Conservation (phyloP, 2,329 filamentous ascomycete species). For the Tolypocladium inflatum region DNA sequence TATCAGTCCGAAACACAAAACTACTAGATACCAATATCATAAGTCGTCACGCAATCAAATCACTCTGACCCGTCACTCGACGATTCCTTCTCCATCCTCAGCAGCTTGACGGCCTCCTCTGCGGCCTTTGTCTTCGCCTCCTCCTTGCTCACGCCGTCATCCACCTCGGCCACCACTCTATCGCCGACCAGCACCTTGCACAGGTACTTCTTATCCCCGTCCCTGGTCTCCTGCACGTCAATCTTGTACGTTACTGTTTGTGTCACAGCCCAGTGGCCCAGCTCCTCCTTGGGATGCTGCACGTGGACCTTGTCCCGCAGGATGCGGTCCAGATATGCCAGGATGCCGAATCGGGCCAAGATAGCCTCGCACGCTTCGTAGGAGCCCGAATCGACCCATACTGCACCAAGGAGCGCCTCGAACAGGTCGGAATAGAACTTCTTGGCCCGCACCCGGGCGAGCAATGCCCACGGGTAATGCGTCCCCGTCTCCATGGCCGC, state of each 20-base stretch:
- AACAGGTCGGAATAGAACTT: constrained; percentile 82
- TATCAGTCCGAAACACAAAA: neutral
- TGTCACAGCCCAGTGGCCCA: constrained; percentile 48
- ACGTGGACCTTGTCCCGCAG: constrained; percentile 49
- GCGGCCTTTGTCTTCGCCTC: constrained; percentile 50
- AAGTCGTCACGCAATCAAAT: neutral
- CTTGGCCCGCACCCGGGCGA: constrained; percentile 54
- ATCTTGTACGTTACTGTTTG: constrained; percentile 45
- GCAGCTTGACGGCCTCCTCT: constrained; percentile 32
- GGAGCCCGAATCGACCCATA: constrained; percentile 71
- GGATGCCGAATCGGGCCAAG: constrained; percentile 53
- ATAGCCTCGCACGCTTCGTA: constrained; percentile 50
- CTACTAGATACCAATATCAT: neutral
- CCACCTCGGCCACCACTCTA: constrained; percentile 32
- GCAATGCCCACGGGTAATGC: constrained; percentile 67
- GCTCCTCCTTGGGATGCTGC: constrained; percentile 56
- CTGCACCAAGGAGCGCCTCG: constrained; percentile 69
- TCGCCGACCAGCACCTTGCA: constrained; percentile 43
- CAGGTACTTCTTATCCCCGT: constrained; percentile 17
- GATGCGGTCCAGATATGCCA: constrained; percentile 52
- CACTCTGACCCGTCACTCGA: neutral
- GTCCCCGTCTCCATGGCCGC: constrained; percentile 36
- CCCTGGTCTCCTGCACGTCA: constrained; percentile 11
- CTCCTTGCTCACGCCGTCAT: constrained; percentile 34
- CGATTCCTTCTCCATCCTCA: constrained; percentile 13